Conservation (phyloP, 768 basidiomycete genomes). For the Calvatia gigantea region DNA sequence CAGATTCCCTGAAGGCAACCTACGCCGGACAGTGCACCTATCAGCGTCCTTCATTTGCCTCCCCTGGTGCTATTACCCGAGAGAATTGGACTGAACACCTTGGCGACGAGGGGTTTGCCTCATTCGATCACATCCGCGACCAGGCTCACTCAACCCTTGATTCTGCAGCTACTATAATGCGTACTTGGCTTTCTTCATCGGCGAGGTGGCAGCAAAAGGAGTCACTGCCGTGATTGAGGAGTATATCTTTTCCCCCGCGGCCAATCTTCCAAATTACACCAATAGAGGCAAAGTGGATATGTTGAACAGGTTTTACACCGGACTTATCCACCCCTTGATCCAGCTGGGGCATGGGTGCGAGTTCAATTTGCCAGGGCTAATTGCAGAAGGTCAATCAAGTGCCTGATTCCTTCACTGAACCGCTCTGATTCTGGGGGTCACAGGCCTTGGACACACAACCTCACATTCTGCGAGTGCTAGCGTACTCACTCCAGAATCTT, state of each 20-base stretch:
- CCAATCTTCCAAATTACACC: slow-evolving; percentile 39
- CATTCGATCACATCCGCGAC: neutral
- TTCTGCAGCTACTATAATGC: slow-evolving; percentile 48
- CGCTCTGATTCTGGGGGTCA: neutral
- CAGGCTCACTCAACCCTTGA: neutral
- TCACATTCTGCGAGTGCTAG: slow-evolving; percentile 33
- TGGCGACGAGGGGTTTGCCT: slow-evolving; percentile 47
- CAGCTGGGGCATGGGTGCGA: slow-evolving; percentile 64
- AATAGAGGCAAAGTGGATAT: slow-evolving; percentile 26
- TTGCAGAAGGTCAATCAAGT: slow-evolving; percentile 51
- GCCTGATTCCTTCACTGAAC: neutral
- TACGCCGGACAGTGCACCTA: slow-evolving; percentile 34
- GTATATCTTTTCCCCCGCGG: slow-evolving; percentile 52
- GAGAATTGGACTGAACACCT: slow-evolving; percentile 54
- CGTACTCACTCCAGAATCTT: slow-evolving; percentile 21
- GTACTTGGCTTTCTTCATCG: slow-evolving; percentile 55
- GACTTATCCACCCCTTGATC: slow-evolving; percentile 62
- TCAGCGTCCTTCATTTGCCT: slow-evolving; percentile 33
- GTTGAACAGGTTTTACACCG: slow-evolving; percentile 52
- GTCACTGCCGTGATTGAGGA: slow-evolving; percentile 46
- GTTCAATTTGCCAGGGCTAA: slow-evolving; percentile 52
- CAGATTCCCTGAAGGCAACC: slow-evolving; percentile 30
- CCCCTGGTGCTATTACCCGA: slow-evolving; percentile 41
- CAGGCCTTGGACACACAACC: slow-evolving; percentile 56
- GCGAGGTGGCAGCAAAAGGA: slow-evolving; percentile 38